Conservation (phyloP, 352 stramenopile genomes). For the Plasmopara halstedii region DNA sequence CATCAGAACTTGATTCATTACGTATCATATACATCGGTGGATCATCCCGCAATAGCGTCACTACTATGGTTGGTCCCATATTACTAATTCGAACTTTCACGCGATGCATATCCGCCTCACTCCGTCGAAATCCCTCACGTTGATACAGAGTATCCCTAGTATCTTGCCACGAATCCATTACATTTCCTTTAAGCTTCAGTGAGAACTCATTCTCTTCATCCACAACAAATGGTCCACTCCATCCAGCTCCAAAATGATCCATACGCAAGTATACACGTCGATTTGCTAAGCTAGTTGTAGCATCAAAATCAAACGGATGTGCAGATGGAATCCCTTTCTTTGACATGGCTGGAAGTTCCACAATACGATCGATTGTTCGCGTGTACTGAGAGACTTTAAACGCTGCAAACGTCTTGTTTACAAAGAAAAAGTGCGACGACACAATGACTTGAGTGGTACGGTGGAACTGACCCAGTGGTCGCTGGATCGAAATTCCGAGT, state of each 20-base stretch:
- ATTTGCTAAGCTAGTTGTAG: constrained; percentile 35
- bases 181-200: constrained; percentile 58
- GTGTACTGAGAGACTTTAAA: constrained; percentile 75
- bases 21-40: constrained; percentile 81
- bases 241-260: constrained; percentile 63
- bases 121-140: constrained; percentile 35
- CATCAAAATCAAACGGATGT: constrained; percentile 70
- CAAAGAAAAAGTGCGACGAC: constrained; percentile 79
- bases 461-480: constrained; percentile 80
- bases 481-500: constrained; percentile 81
- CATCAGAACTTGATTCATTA: constrained; percentile 70
- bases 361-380: constrained; percentile 48
- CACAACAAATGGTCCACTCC: constrained; percentile 74
- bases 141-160: constrained; percentile 26
- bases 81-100: constrained; percentile 72
- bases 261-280: constrained; percentile 68
- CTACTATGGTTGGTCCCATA: constrained; percentile 70
- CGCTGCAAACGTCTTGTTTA: constrained; percentile 69
- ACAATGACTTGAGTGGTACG: constrained; percentile 82
- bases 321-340: constrained; percentile 29
- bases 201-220: constrained; percentile 84
- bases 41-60: constrained; percentile 68
- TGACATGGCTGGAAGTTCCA: constrained; percentile 45
- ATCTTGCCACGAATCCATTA: constrained; percentile 42
- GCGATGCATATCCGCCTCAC: constrained; percentile 45